A percentile compares a stretch with the other conserved stretches of the same genome.
phyloP scores from a whole-genome alignment of 345 rosid species.

The Eucalyptus albens region DNA sequence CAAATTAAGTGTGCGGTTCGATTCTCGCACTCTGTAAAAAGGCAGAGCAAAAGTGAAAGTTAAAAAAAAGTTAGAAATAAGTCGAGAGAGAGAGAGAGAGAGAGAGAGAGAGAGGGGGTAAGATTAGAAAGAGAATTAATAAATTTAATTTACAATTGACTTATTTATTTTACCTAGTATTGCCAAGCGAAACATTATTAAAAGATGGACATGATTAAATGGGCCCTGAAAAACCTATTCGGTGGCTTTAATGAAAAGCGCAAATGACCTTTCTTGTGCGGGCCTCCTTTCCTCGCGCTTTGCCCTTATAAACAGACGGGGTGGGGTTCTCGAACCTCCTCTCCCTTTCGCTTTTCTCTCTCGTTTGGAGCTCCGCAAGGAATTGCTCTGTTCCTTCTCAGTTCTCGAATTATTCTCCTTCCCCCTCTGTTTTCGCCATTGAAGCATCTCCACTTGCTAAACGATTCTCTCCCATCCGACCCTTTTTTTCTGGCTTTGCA shows the following conservation, averaged over 20 bases:
- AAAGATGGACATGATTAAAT: neutral
- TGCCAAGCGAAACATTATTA: neutral
- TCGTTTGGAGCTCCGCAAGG: neutral
- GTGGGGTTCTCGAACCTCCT: neutral
- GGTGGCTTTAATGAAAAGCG: neutral
- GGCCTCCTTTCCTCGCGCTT: neutral
- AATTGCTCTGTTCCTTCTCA: neutral
- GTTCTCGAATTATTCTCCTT: neutral
- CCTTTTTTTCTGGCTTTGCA: neutral
- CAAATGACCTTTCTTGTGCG: neutral
- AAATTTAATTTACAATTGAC: neutral
- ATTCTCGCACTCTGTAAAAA: neutral
- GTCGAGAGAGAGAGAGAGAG: accelerated
- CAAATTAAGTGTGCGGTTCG: accelerated
- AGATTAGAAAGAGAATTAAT: neutral
- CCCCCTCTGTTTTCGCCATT: neutral
- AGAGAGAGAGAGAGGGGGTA: no score
- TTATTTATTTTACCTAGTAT: neutral
- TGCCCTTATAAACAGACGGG: neutral
- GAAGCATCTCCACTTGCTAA: neutral
- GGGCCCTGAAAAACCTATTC: neutral
- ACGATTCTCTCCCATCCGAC: neutral
- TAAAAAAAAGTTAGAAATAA: no score
- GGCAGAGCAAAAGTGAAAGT: no score
- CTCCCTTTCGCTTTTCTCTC: neutral